Base-by-base conservation (phyloP, 805 yeast species). In the Cyberlindnera mrakii region DNA sequence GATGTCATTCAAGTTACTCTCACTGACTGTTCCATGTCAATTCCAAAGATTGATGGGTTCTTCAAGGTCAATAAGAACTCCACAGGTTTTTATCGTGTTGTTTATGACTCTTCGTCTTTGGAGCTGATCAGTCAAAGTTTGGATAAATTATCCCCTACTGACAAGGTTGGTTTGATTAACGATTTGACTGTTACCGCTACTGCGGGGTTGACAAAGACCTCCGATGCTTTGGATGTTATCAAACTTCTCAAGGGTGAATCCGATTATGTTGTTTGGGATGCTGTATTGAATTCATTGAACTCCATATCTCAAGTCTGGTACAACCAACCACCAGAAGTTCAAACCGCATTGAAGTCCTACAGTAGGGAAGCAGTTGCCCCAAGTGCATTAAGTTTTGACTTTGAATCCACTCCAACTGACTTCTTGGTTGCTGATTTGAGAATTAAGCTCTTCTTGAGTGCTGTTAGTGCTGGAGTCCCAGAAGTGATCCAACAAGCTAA, bases 21-120 rank as follows among this genome's bases (percentile, higher is more conserved):
- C 16, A 69, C 83, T 49, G 71, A 70, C 47, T 67, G 66, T 50
- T 74, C 81, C 45, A 62, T 62, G 31, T 63, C 60, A 31, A 55
- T 72, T 16, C 46, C 78, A 45, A 66, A 68, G 27, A 54, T 82
- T n/a, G 32, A 57, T 29, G 58, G 61, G 17, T 82, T 81, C 60
- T 80, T 73, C 68, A 85, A 85, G 65, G 64, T 84, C 46, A 86
- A 86, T 63, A 80, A 77, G 49, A 77, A 82, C 52, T 85, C 77
- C 58, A 70, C 80, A n/a, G 90, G 91, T 51, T 74, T 85, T 44
- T 85, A 77, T 64, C 74, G 89, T 53, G 82, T 87, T 41, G 78
- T 80, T 35, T 85, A 85, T 60, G 70, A 82, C 27, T 69, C 77
- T 23, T 76, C 71, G 30, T 75, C 87, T 54, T 75, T 87, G 75